A percentile compares a stretch with the other conserved stretches of the same genome.
phyloP scores from a whole-genome alignment of 2,329 filamentous ascomycete species.

The Aspergillus unguis region DNA sequence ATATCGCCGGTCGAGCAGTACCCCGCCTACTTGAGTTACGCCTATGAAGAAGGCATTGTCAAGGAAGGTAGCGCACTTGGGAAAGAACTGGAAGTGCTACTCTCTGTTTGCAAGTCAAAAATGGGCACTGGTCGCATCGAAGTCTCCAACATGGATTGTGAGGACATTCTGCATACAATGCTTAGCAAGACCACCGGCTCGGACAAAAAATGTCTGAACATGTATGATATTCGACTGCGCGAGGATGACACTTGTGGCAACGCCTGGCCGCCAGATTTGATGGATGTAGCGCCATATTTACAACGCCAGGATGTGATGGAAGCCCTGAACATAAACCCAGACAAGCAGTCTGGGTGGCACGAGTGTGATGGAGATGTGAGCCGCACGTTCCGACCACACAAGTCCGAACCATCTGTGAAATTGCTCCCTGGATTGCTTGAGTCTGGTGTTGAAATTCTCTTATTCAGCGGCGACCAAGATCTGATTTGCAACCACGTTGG shows the following conservation, averaged over 20 bases:
- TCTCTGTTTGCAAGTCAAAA: conserved; percentile 63
- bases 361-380: conserved; percentile 84
- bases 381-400: conserved; percentile 63
- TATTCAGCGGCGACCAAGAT: conserved; percentile 93
- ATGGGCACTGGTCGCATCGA: conserved; percentile 58
- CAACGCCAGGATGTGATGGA: conserved; percentile 71
- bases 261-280: conserved; percentile 94
- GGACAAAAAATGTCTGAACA: conserved; percentile 72
- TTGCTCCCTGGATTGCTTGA: conserved; percentile 75
- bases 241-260: conserved; percentile 87
- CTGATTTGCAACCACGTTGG: conserved; percentile 96
- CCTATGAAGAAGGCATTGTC: conserved; percentile 72
- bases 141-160: conserved; percentile 70
- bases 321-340: conserved; percentile 77
- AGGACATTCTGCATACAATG: conserved; percentile 70
- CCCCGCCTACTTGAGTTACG: conserved; percentile 76
- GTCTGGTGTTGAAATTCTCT: conserved; percentile 67
- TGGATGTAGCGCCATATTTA: conserved; percentile 75
- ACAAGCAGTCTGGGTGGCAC: conserved; percentile 82
- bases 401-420: conserved; percentile 69
- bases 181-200: conserved; percentile 61
- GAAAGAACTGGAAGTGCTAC: conserved; percentile 64
- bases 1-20: conserved; percentile 90
- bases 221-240: conserved; percentile 90
- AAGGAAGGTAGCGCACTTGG: conserved; percentile 62